Evolutionary conservation across 2,329 filamentous ascomycete genomes (phyloP).

Genomic region (Blastomyces emzantsi): DNA sequence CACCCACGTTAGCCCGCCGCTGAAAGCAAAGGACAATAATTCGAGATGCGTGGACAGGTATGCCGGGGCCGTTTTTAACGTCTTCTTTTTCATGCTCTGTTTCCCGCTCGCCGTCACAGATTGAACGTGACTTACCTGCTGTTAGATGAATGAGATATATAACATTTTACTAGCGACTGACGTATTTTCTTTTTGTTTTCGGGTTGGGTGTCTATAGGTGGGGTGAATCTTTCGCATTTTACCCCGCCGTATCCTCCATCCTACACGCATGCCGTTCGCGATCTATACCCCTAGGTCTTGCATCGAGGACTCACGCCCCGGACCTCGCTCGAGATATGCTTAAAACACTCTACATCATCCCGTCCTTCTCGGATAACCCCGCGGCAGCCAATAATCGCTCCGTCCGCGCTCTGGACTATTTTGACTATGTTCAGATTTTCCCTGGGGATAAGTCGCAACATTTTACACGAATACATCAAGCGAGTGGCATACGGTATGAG

Average conservation of each 20-base stretch:
- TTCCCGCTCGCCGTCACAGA: not conserved
- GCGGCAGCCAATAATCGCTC: constrained; percentile 39
- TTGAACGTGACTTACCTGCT: constrained; percentile 1
- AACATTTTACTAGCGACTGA: not conserved
- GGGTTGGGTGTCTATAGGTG: constrained; percentile 27
- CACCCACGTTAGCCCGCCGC: constrained; percentile 71
- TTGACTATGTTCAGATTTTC: constrained; percentile 53
- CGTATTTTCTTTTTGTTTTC: not conserved
- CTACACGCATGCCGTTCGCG: constrained; percentile 52
- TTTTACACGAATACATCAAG: constrained; percentile 63
- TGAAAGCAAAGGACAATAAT: constrained; percentile 53
- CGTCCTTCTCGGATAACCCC: constrained; percentile 33
- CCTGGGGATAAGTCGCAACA: constrained; percentile 79
- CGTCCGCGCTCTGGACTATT: constrained; percentile 42
- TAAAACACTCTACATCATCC: constrained; percentile 57
- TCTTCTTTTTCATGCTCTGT: not conserved
- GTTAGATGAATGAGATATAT: not conserved
- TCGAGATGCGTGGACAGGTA: constrained; percentile 38
- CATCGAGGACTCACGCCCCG: constrained; percentile 71
- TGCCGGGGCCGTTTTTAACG: not conserved
- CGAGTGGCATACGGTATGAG: constrained; percentile 60
- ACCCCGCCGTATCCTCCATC: constrained; percentile 58
- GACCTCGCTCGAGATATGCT: constrained; percentile 74
- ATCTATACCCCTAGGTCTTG: constrained; percentile 57
- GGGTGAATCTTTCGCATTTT: constrained; percentile 63